Evolutionary conservation across 164 flowering plant species (phyloP).

Genomic region (Buxus sempervirens): DNA sequence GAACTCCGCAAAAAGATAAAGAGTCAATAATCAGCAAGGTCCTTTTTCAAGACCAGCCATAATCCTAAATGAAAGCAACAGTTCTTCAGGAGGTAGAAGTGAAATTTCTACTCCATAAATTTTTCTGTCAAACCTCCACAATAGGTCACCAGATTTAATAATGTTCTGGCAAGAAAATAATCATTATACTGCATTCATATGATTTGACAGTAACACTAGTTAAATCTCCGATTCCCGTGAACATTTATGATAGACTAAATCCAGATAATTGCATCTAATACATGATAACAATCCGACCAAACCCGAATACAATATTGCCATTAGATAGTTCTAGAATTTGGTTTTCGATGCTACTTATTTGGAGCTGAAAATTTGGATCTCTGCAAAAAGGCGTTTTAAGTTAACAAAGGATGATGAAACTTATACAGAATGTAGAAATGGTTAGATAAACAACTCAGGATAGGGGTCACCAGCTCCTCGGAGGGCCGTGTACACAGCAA

Average conservation of each 20-base stretch:
- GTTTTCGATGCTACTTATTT: background rate
- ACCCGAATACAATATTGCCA: background rate
- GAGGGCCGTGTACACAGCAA: background rate
- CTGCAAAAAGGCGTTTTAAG: background rate
- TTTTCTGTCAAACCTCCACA: background rate
- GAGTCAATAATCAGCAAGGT: background rate
- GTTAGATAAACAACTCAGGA: background rate
- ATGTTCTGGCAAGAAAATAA: no score
- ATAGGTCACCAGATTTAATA: background rate
- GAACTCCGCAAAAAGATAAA: no score
- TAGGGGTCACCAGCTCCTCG: background rate
- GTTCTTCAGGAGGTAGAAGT: background rate
- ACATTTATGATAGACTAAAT: no score
- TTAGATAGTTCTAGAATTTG: background rate
- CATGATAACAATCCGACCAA: background rate
- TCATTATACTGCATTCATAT: no score
- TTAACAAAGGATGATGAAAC: background rate
- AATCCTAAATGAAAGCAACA: background rate
- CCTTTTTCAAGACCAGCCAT: background rate
- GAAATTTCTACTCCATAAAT: background rate
- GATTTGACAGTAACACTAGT: no score
- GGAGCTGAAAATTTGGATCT: background rate
- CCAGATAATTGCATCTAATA: no score
- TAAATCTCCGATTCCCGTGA: no score
- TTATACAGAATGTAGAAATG: background rate